Base-by-base conservation (phyloP, 1,284 basidiomycete species). In the Golubevia sp. region DNA sequence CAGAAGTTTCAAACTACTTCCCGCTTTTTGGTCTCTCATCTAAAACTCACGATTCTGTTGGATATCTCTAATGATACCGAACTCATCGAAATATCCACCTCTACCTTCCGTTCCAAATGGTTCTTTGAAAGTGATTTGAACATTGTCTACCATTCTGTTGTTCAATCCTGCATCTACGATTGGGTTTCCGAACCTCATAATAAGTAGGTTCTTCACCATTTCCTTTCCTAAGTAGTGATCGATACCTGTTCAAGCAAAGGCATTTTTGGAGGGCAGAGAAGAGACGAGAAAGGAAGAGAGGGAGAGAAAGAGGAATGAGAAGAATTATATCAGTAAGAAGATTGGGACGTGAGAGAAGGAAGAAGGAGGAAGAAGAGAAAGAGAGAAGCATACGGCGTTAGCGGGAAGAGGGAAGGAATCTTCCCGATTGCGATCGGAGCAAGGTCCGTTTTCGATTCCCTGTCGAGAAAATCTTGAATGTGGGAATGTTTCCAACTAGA, bases 21-120 rank as follows among this genome's bases (percentile, higher is more conserved):
- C n/a, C n/a, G n/a, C n/a, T n/a, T n/a, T n/a, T n/a, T n/a, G n/a
- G n/a, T n/a, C n/a, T n/a, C n/a, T n/a, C n/a, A n/a, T n/a, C n/a
- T n/a, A n/a, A n/a, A 11, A 34, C 30, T 34, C 30, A 71, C 66
- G 84, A 69, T 85, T 84, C 70, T 84, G 84, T 67, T 84, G 71
- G 51, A 85, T 84, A 62, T 85, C 84, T 34, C 84, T 73, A 54
- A 85, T 82, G 64, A 85, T 85, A 27, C 84, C 84, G 58, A 85
- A 85, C 56, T 85, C 81, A 68, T 85, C 84, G 75, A 85, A 85
- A 76, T 85, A 85, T 53, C 84, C 84, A 38, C 82, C 84, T 49
- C 84, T 76, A 20, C 84, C 84, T 61, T 85, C 84, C 49, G 84
- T 84, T 30, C 84, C 84, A 60, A 85, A 85, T 1, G 77, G 77